Evolutionary conservation across 2,329 filamentous ascomycete genomes (phyloP).

Genomic region (Colletotrichum sp.): DNA sequence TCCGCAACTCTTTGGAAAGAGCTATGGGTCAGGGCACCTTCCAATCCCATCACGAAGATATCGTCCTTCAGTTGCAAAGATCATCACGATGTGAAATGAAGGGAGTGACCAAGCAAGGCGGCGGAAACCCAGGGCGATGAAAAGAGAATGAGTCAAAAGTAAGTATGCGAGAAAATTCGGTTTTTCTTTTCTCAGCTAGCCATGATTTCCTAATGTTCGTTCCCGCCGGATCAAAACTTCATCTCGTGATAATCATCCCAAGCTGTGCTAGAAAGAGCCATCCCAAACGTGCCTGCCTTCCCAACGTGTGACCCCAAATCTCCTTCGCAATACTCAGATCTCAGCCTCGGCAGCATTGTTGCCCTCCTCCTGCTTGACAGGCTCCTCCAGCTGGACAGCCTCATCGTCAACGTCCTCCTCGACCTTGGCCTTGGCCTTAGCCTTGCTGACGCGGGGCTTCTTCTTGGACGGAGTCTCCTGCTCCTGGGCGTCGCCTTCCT

Average conservation of each 20-base stretch:
- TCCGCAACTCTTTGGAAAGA: too few relatives aligned
- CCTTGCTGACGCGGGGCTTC: constrained; percentile 4
- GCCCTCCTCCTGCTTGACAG: not conserved
- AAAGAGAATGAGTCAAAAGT: not conserved
- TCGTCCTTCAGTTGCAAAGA: too few relatives aligned
- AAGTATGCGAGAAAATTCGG: not conserved
- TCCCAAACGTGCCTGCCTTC: not conserved
- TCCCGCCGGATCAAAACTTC: not conserved
- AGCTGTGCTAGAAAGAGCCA: not conserved
- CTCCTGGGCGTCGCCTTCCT: not conserved
- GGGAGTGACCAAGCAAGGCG: too few relatives aligned
- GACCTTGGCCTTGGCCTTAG: not conserved
- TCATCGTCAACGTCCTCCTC: not conserved
- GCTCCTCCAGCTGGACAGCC: not conserved
- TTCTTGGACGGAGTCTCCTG: constrained; percentile 1
- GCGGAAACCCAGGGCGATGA: not conserved
- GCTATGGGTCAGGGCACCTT: not conserved
- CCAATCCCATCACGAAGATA: too few relatives aligned
- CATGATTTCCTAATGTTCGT: not conserved
- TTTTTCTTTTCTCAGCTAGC: not conserved
- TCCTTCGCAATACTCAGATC: rapidly evolving
- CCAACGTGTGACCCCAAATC: rapidly evolving
- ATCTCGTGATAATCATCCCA: not conserved
- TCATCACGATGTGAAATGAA: too few relatives aligned
- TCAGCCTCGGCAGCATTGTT: not conserved